These are phyloP conservation scores for Spiraea crenata DNA, from an alignment of 331 rosid species.

Conservation along the genomic window DNA sequence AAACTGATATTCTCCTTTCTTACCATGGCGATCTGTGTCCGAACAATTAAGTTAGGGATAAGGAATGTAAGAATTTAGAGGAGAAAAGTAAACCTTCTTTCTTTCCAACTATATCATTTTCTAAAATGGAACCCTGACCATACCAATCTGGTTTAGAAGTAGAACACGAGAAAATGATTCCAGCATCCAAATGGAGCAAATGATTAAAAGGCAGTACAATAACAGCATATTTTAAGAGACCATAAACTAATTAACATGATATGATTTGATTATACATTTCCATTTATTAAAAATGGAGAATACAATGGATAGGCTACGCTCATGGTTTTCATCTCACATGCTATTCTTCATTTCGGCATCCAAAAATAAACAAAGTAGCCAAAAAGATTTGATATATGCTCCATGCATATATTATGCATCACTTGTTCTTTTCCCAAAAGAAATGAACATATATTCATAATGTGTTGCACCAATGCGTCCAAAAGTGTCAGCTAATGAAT, in stretches of 20 bases:
- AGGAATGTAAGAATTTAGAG: background rate
- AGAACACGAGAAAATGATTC: background rate
- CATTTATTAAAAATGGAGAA: background rate
- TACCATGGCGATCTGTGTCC: background rate
- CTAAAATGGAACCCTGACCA: background rate
- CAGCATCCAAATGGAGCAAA: background rate
- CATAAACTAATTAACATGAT: background rate
- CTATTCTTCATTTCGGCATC: background rate
- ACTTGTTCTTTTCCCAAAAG: background rate
- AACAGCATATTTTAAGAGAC: background rate
- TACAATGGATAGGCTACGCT: background rate
- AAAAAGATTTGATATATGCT: background rate
- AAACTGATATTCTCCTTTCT: background rate
- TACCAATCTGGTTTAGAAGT: background rate
- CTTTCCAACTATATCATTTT: background rate
- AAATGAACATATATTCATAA: background rate
- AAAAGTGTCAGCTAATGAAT: slow-evolving; percentile 8
- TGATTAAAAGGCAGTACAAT: background rate
- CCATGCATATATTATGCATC: background rate
- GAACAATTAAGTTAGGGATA: background rate
- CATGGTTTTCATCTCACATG: background rate
- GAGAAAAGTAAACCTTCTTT: slow-evolving; percentile 2
- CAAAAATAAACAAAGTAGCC: background rate
- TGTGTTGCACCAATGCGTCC: background rate
- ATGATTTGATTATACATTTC: background rate